Evolutionary conservation across 495 filamentous ascomycete species (phyloP).

Genomic region (Tetracladium marchalianum): DNA sequence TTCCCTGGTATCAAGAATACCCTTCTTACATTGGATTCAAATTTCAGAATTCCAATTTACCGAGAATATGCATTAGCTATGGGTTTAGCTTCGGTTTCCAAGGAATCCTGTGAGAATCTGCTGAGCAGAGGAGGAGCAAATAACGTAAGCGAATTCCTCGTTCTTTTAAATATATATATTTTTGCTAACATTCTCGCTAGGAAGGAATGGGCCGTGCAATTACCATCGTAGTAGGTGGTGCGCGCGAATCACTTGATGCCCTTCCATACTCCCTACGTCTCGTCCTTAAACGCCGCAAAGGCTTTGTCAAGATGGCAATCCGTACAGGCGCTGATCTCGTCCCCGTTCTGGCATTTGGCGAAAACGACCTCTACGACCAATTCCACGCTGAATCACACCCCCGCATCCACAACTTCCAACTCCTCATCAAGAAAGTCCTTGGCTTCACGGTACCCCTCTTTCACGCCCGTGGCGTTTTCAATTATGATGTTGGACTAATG

Average conservation of each 20-base stretch:
- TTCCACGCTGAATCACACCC: slow-evolving; percentile 61
- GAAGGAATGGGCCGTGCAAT: slow-evolving; percentile 93
- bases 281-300: slow-evolving; percentile 73
- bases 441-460: slow-evolving; percentile 93
- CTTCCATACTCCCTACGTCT: slow-evolving; percentile 63
- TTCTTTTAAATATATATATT: not conserved
- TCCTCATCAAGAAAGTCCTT: slow-evolving; percentile 67
- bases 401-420: slow-evolving; percentile 62
- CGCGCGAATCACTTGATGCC: slow-evolving; percentile 82
- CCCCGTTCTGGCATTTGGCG: slow-evolving; percentile 83
- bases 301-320: slow-evolving; percentile 88
- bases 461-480: slow-evolving; percentile 87
- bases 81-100: slow-evolving; percentile 81
- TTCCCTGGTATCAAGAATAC: slow-evolving; percentile 97
- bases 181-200: slow-evolving; percentile 2
- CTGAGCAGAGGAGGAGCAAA: slow-evolving; percentile 68
- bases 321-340: slow-evolving; percentile 86
- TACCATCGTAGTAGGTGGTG: slow-evolving; percentile 91
- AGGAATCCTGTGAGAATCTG: slow-evolving; percentile 81
- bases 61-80: slow-evolving; percentile 82
- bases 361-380: slow-evolving; percentile 94
- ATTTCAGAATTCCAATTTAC: slow-evolving; percentile 91
- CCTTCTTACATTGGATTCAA: slow-evolving; percentile 81
- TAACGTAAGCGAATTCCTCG: slow-evolving; percentile 28
- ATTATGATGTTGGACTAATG: slow-evolving; percentile 94